phyloP scores from a whole-genome alignment of 768 basidiomycete genomes.

The Leccinum sublutescens region DNA sequence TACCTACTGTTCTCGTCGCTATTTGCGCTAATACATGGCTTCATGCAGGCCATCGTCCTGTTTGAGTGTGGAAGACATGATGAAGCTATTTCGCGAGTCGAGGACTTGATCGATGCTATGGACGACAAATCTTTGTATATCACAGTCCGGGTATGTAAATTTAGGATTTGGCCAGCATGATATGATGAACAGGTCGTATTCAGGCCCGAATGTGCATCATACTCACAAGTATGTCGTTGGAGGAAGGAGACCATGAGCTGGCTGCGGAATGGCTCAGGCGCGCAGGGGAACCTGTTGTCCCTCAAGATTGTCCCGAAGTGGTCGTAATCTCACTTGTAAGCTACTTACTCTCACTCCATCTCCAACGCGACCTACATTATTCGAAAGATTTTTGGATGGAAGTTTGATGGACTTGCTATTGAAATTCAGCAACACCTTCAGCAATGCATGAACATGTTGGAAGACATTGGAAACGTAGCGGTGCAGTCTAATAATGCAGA shows the following conservation, averaged over 20 bases:
- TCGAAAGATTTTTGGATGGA: constrained; percentile 13
- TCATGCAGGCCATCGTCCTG: constrained; percentile 3
- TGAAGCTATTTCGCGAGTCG: background rate
- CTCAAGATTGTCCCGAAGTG: background rate
- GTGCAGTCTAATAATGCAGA: background rate
- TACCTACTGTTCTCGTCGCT: accelerated
- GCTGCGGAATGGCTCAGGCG: background rate
- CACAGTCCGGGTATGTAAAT: constrained; percentile 4
- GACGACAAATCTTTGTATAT: background rate
- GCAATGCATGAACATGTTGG: background rate
- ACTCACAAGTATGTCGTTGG: background rate
- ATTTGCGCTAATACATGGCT: background rate
- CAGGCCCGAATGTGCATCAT: constrained; percentile 11
- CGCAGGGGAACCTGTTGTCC: too few species aligned
- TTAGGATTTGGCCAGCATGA: too few species aligned
- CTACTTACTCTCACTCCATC: accelerated
- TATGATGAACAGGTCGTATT: background rate
- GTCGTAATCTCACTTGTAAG: constrained; percentile 10
- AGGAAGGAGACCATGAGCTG: background rate
- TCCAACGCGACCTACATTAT: background rate
- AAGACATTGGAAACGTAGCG: background rate
- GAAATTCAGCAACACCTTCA: background rate
- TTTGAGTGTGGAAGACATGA: constrained; percentile 7
- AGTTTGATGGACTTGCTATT: constrained; percentile 1
- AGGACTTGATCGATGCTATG: background rate